Conservation (phyloP, 129 eudicot species). For the Dittrichia graveolens region DNA sequence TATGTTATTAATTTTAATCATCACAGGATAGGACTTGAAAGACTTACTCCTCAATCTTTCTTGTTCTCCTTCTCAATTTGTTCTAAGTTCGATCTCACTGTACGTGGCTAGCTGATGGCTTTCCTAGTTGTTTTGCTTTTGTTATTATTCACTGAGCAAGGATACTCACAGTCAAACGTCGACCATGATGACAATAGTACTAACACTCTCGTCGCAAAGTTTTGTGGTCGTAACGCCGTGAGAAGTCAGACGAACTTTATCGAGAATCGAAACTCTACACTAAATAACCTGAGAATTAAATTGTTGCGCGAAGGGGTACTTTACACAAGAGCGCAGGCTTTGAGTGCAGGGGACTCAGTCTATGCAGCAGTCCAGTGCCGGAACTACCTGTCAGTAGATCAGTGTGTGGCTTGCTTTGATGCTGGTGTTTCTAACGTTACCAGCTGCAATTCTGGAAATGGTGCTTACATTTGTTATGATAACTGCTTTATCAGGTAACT, state of each 20-base stretch:
- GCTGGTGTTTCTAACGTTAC: slow-evolving; percentile 46
- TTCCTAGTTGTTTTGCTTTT: slow-evolving; percentile 24
- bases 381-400: slow-evolving; percentile 47
- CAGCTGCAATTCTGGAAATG: slow-evolving; percentile 59
- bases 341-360: slow-evolving; percentile 52
- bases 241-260: slow-evolving; percentile 21
- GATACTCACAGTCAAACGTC: slow-evolving; percentile 21
- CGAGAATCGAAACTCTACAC: slow-evolving; percentile 47
- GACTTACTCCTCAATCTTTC: neutral
- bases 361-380: slow-evolving; percentile 62
- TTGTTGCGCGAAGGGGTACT: slow-evolving; percentile 22
- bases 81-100: neutral
- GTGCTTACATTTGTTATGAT: slow-evolving; percentile 59
- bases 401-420: slow-evolving; percentile 63
- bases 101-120: slow-evolving; percentile 16
- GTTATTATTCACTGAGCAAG: slow-evolving; percentile 17
- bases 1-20: neutral
- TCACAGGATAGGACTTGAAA: neutral
- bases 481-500: slow-evolving; percentile 61
- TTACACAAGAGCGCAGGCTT: slow-evolving; percentile 51
- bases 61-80: neutral
- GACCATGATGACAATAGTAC: neutral
- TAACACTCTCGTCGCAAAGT: neutral
- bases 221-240: slow-evolving; percentile 23
- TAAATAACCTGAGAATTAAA: slow-evolving; percentile 48